Evolutionary conservation across 805 yeast genomes (phyloP).

Genomic region (Suhomyces emberorum): DNA sequence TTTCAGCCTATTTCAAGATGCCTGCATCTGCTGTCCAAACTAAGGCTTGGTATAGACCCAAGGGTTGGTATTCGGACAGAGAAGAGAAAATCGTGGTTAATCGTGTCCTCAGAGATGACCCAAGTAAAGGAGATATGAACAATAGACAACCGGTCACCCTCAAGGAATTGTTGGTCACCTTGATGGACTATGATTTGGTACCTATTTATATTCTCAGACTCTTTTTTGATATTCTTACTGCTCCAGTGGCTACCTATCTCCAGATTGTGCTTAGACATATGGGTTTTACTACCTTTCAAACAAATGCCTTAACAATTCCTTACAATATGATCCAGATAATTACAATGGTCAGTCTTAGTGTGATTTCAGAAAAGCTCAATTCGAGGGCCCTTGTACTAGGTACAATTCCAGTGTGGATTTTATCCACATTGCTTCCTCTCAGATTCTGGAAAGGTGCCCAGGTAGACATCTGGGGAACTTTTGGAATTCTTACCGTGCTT

Average conservation of each 20-base stretch:
- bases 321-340: constrained; percentile 26
- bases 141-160: constrained; percentile 23
- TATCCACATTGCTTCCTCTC: constrained; percentile 20
- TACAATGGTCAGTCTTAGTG: constrained; percentile 18
- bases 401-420: constrained; percentile 16
- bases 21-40: constrained; percentile 48
- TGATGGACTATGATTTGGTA: constrained; percentile 26
- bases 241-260: constrained; percentile 13
- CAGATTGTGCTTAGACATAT: constrained; percentile 18
- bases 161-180: constrained; percentile 16
- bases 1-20: constrained; percentile 35
- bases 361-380: constrained; percentile 21
- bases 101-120: constrained; percentile 28
- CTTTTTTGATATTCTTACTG: constrained; percentile 18
- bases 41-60: constrained; percentile 16
- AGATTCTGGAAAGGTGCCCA: constrained; percentile 44
- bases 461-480: constrained; percentile 43
- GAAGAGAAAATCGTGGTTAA: constrained; percentile 30
- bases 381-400: constrained; percentile 13
- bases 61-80: constrained; percentile 27
- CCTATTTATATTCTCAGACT: constrained; percentile 26
- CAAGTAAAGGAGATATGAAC: constrained; percentile 30
- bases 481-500: constrained; percentile 33
- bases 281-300: constrained; percentile 52
- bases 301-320: constrained; percentile 54